Base-by-base conservation (phyloP, 2,329 filamentous ascomycete genomes). In the Alternaria ethzedia region DNA sequence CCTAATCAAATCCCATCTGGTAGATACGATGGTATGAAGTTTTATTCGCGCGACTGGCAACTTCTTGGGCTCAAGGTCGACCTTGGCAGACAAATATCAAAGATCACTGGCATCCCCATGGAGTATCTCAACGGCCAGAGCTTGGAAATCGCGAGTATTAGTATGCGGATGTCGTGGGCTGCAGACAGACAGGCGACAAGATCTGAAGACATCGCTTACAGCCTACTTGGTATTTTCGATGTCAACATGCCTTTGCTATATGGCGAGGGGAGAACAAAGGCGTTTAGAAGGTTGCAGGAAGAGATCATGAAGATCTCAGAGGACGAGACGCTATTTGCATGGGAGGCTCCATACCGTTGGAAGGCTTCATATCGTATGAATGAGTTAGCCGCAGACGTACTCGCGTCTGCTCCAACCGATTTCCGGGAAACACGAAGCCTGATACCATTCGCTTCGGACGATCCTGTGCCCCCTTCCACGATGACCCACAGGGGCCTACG, bases 231-330 rank as follows among this genome's bases (percentile, higher is more conserved):
- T 6, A 56, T 75, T 0, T 73, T 74, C 41, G 65, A 68, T 32
- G 66, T 70, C 25, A 67, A 68, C 20, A 66, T 73, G 61, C 65
- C 68, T 4, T 23, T 69, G 8, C 28, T 71, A 0, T 71, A 73
- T 11, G 69, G 70, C 4, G 69, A 73, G 23, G 70, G 72, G 6
- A 61, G 52, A 7, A 7, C 44, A 4, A 70, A 66, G 30, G 70
- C 68, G 0, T 71, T 71, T 11, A 26, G 47, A 8, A 55, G 67
- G 7, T 41, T 69, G 12, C 71, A 74, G 56, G 66, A 74, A 56
- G 73, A 75, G 23, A 75, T 76, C 15, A 72, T 75, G 62, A 68
- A 65, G 36, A 59, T 60, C 1, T 68, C 66, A 0, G 63, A 69
- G 4, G 70, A 74, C 21, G 59, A 71, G 23, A 70, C 68, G 0